Conservation (phyloP, 352 stramenopile genomes). For the Phytopythium oedochilum region DNA sequence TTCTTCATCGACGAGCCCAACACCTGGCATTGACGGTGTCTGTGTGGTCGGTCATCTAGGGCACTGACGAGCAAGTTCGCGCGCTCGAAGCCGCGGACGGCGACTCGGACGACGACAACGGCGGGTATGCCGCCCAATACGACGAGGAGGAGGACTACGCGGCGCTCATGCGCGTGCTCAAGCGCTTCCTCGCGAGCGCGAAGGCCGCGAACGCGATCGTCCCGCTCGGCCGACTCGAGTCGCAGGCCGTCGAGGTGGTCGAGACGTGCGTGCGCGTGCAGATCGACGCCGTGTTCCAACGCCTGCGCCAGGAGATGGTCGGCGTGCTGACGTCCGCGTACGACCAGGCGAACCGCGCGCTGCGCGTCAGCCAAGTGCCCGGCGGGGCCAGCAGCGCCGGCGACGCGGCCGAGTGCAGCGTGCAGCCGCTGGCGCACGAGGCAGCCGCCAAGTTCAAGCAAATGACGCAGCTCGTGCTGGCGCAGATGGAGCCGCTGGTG, state of each 20-base stretch:
- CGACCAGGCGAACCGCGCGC: conserved; percentile 36
- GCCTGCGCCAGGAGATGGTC: conserved; percentile 51
- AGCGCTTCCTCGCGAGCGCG: conserved; percentile 65
- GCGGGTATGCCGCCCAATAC: conserved; percentile 31
- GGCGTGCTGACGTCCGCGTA: conserved; percentile 53
- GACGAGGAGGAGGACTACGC: conserved; percentile 61
- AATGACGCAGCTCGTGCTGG: conserved; percentile 76
- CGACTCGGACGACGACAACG: conserved; percentile 14
- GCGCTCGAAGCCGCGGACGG: conserved; percentile 16
- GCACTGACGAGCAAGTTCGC: conserved; percentile 39
- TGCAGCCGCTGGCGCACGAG: conserved; percentile 53
- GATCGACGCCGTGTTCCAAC: conserved; percentile 67
- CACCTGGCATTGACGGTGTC: background rate
- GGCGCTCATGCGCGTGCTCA: conserved; percentile 80
- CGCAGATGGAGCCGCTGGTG: conserved; percentile 74
- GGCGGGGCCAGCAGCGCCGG: conserved; percentile 19
- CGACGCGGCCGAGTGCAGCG: conserved; percentile 1
- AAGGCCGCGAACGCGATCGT: conserved; percentile 50
- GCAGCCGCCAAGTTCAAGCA: conserved; percentile 51
- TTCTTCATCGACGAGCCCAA: background rate
- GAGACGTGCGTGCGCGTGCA: conserved; percentile 73
- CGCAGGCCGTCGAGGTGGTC: conserved; percentile 43
- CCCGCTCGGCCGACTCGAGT: conserved; percentile 44
- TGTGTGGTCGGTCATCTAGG: conserved; percentile 33
- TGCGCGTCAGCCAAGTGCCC: conserved; percentile 3